Evolutionary conservation across 1,139 yeast genomes (phyloP), one percentile per base, ranked within the genome.

Genomic region (Yamadazyma spencermartinsiae): DNA sequence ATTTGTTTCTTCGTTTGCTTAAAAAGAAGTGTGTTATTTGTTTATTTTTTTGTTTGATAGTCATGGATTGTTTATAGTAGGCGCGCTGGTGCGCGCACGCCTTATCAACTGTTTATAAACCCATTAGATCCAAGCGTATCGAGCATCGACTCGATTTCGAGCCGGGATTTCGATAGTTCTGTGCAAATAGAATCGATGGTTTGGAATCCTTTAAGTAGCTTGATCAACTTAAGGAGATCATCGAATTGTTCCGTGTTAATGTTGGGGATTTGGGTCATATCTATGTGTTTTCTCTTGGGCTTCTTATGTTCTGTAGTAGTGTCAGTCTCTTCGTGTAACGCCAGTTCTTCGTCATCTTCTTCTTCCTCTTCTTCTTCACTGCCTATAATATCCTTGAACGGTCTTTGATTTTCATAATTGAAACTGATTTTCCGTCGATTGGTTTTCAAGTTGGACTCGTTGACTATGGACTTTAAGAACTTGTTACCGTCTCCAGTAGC

Each of bases 101-200:
- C 25, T 8, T 12, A 20, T 44, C 45, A 71, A 40, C 72, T 50
- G 43, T 72, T 74, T 29, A 75, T 65, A 28, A 68, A 52, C 37
- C 67, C 71, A 52, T 65, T 65, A 11, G 67, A 58, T 2, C 80
- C 80, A 19, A 76, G 50, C 44, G 67, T 47, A 35, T 66, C 66
- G 12, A 82, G 51, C 51, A 80, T 50, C 6, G 54, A 50, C 46
- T 79, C 82, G 1, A 84, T 76, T 29, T 82, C 84, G 16, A 56
- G 57, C 37, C 81, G 66, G 13, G 86, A 72, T 53, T 72, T 71
- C 38, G 74, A 77, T 44, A 85, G 60, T 47, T 80, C 85, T 0
- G 90, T 84, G 50, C 90, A 82, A 2, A 87, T 80, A 7, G 82
- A 74, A 54, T 87, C 96, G 47, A 83, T 74, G 50, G 79, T 79